A percentile compares a stretch with the other conserved stretches of the same genome.
Evolutionary conservation across 495 filamentous ascomycete genomes (phyloP).

Genomic region (Hypoxylon crocopeplum): DNA sequence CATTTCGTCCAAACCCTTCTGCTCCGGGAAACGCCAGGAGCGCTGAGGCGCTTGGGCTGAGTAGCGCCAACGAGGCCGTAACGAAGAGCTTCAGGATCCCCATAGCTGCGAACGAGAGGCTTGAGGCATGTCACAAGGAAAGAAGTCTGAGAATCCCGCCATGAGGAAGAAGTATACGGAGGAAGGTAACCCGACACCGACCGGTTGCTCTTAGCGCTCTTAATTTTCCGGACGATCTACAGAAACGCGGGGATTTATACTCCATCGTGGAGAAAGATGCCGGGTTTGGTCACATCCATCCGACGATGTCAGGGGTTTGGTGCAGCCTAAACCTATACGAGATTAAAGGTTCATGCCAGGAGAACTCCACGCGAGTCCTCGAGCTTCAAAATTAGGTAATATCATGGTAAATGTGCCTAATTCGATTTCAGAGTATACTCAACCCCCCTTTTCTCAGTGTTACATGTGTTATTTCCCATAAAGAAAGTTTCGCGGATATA

Average conservation of each 20-base stretch:
- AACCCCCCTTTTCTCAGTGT: too few species aligned
- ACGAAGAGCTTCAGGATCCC: constrained; percentile 11
- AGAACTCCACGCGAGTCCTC: neutral
- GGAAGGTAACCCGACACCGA: constrained; percentile 16
- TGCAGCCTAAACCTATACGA: constrained; percentile 25
- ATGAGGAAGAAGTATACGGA: neutral
- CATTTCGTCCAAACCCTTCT: constrained; percentile 49
- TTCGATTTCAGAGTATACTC: too few species aligned
- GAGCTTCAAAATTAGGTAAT: too few species aligned
- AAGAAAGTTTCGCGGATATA: too few species aligned
- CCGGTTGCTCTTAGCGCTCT: neutral
- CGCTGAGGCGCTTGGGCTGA: constrained; percentile 21
- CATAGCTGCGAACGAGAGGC: constrained; percentile 16
- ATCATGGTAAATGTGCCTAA: too few species aligned
- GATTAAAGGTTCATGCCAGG: neutral
- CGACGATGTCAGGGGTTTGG: constrained; percentile 10
- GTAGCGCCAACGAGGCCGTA: constrained; percentile 3
- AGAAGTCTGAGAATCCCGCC: too few species aligned
- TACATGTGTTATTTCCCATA: too few species aligned
- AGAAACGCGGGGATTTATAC: constrained; percentile 1
- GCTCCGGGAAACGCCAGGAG: constrained; percentile 49
- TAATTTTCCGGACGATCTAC: constrained; percentile 8
- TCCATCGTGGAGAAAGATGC: neutral
- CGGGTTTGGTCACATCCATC: constrained; percentile 8
- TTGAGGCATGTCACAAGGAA: neutral